Percentiles rank a stretch among this genome's conserved stretches.
Conservation (phyloP, 768 basidiomycete species). For the Tulasnella sp. region DNA sequence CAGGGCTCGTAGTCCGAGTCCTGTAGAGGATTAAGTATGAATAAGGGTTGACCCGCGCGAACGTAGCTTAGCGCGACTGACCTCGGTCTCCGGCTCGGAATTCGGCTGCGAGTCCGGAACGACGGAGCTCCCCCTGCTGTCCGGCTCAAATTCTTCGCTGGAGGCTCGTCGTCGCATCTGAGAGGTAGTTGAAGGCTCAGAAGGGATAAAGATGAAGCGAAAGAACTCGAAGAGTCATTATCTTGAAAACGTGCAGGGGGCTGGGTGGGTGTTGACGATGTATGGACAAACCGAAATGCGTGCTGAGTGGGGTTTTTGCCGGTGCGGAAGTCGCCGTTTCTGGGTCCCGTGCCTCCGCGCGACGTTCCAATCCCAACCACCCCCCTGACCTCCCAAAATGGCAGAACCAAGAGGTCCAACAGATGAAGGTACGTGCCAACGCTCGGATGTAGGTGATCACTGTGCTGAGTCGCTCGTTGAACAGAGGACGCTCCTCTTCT, state of each 20-base stretch:
- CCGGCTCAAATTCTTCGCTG: not conserved
- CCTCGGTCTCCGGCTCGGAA: not conserved
- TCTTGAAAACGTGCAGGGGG: not conserved
- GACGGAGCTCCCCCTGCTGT: not conserved
- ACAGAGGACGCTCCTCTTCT: slow-evolving; percentile 58
- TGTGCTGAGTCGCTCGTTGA: not conserved
- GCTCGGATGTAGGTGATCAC: not conserved
- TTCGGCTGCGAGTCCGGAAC: not conserved
- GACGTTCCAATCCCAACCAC: not conserved
- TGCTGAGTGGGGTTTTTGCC: not conserved
- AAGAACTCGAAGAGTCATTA: not conserved
- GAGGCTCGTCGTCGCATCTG: not conserved
- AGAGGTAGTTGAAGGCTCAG: not conserved
- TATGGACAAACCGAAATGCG: too few relatives aligned
- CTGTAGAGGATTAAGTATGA: too few relatives aligned
- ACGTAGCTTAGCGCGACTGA: too few relatives aligned
- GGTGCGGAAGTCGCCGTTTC: not conserved
- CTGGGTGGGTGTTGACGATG: not conserved
- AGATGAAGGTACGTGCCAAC: slow-evolving; percentile 12
- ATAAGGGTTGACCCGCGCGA: too few relatives aligned
- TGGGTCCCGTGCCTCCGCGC: not conserved
- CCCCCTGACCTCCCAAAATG: slow-evolving; percentile 2
- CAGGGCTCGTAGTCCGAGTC: not conserved
- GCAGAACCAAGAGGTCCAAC: slow-evolving; percentile 14
- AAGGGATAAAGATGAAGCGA: not conserved